Evolutionary conservation across 2,329 filamentous ascomycete genomes (phyloP).

Genomic region (Beauveria varroae): DNA sequence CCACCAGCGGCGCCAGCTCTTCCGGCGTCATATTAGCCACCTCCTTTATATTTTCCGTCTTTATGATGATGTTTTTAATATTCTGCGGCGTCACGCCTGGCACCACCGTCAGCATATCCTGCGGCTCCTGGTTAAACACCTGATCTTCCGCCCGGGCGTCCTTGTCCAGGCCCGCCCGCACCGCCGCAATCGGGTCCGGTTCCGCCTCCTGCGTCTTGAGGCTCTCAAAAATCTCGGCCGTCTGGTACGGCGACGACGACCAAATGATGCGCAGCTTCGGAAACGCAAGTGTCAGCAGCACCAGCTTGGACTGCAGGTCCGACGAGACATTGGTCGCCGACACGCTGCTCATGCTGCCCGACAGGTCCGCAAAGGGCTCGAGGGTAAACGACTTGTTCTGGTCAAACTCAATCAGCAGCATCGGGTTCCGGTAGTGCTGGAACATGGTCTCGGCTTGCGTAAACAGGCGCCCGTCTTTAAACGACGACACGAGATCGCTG

Average conservation of each 20-base stretch:
- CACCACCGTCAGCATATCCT: slow-evolving; percentile 82
- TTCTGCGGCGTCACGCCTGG: slow-evolving; percentile 80
- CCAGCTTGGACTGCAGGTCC: slow-evolving; percentile 85
- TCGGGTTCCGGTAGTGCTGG: slow-evolving; percentile 78
- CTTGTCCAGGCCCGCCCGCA: slow-evolving; percentile 64
- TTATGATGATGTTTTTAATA: slow-evolving; percentile 61
- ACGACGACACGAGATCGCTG: slow-evolving; percentile 82
- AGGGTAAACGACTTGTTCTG: slow-evolving; percentile 96
- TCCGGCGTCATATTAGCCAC: slow-evolving; percentile 77
- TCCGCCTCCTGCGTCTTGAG: slow-evolving; percentile 86
- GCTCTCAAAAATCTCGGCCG: slow-evolving; percentile 91
- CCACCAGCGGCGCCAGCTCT: slow-evolving; percentile 67
- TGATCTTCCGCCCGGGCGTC: slow-evolving; percentile 55
- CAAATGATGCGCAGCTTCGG: slow-evolving; percentile 86
- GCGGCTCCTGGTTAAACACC: slow-evolving; percentile 74
- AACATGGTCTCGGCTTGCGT: slow-evolving; percentile 92
- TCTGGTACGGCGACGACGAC: slow-evolving; percentile 90
- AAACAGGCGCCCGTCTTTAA: slow-evolving; percentile 86
- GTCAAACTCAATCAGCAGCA: slow-evolving; percentile 96
- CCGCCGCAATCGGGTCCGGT: slow-evolving; percentile 82
- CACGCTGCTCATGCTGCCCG: slow-evolving; percentile 54
- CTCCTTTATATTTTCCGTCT: slow-evolving; percentile 69
- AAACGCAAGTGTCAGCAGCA: slow-evolving; percentile 86
- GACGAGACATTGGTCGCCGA: slow-evolving; percentile 51
- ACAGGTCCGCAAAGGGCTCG: slow-evolving; percentile 66